Evolutionary conservation across 2,329 filamentous ascomycete species (phyloP), one percentile per base, ranked within the genome.

Genomic region (Colletotrichum lupini): DNA sequence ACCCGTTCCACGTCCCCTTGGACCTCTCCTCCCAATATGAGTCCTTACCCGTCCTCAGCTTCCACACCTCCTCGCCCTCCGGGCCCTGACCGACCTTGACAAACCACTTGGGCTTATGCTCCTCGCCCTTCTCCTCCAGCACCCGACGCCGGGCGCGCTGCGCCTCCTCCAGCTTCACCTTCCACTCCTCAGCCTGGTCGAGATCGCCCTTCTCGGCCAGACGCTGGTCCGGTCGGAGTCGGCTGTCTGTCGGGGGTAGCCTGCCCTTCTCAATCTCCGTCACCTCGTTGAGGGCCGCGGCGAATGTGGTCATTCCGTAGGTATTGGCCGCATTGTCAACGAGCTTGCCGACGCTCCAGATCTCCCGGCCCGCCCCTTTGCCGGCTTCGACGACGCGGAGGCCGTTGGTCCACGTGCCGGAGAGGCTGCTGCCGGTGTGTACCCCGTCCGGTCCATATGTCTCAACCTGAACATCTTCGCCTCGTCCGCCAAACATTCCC

Each of bases 401-500:
- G 2, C 90, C 88, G 2, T 87, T 86, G 0, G 95, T 98, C 97
- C 97, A 99, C 67, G 93, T 97, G 2, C 97, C 97, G 0, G 86
- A 83, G 28, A 98, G 85, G 19, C 93, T 91, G 12, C 92, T 86
- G 0, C 93, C 89, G 0, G 93, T 89, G 24, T 91, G 87, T 28
- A 85, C 83, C 53, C 94, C 95, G 68, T 92, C 87, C 0, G 88
- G 83, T 71, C 92, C 92, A 76, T 92, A 92, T 1, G 92, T 89
- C 77, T 95, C 92, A 7, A 96, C 92, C 46, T 89, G 87, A 11
- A 98, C 94, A 74, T 99, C 97, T 82, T 99, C 97, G 74, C 93
- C 93, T 69, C 97, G 92, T 16, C 97, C 97, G 37, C 96, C 95
- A 84, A 98, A 99, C 94, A 99, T 98, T 76, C 97, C 96, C 80